Base-by-base conservation (phyloP, 2,329 filamentous ascomycete species). In the Fusarium sterilihyphosum region DNA sequence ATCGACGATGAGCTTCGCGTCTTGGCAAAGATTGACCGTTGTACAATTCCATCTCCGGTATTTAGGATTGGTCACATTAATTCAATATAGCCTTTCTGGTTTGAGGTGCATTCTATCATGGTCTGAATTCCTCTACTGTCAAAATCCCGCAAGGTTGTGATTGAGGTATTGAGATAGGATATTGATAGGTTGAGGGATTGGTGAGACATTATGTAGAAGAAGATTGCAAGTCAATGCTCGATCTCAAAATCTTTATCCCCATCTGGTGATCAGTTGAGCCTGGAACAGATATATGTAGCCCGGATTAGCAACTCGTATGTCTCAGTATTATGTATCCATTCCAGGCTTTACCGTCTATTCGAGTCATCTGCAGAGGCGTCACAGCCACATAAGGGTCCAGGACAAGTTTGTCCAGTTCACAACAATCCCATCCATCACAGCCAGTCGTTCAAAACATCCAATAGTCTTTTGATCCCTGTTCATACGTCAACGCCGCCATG, bases 1-100 rank as follows among this genome's bases (percentile, higher is more conserved):
- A 73, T 74, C 72, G 68, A 63, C 72, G 69, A 74, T 73, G 72
- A 62, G 57, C 52, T 60, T 72, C 61, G 44, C 20, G 69, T 73
- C 72, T 74, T 74, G 72, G 72, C 72, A 61, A 61, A 61, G 50
- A 49, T 29, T 49, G 40, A 20, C 65, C 67, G 38, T 65, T 61
- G 52, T 61, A 61, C 58, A 49, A 60, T 38, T 41, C 22, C 31
- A 65, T 65, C 40, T 70, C 38, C 47, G 8, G 18, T 37, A 26
- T 61, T 62, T n/a, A 53, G 57, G 64, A 75, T 74, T 73, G 72
- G 72, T 60, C 52, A 44, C 24, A 44, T 53, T 26, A n/a, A 17
- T 35, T 41, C 37, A 65, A n/a, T 10, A 47, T 26, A 20, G 44
- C 40, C 33, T 29, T 22, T 61, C 49, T 49, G 52, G 22, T 22